Evolutionary conservation across 2,329 filamentous ascomycete species (phyloP).

Genomic region (Neonectria punicea): DNA sequence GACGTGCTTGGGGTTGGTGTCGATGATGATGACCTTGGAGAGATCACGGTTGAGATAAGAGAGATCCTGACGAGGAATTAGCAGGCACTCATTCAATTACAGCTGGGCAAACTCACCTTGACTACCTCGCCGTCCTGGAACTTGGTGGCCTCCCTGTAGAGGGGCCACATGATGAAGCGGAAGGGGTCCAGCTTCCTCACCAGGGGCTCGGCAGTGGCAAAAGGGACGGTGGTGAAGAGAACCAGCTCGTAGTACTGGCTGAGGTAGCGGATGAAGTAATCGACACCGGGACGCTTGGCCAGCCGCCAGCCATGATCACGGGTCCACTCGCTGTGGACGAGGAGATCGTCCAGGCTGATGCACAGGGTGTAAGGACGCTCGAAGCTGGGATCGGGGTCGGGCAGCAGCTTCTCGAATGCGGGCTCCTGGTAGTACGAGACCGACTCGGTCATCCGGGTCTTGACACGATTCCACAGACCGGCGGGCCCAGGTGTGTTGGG

Average conservation of each 20-base stretch:
- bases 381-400: constrained; percentile 80
- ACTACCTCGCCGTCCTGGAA: constrained; percentile 97
- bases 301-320: constrained; percentile 95
- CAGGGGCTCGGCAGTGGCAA: constrained; percentile 84
- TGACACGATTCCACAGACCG: constrained; percentile 84
- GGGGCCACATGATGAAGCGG: constrained; percentile 92
- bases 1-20: constrained; percentile 84
- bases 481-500: constrained; percentile 82
- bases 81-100: constrained; percentile 3
- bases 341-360: constrained; percentile 89
- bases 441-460: constrained; percentile 78
- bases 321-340: constrained; percentile 95
- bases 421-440: constrained; percentile 96
- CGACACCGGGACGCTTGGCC: constrained; percentile 92
- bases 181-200: constrained; percentile 95
- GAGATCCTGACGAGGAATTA: constrained; percentile 73
- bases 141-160: constrained; percentile 96
- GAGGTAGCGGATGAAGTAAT: constrained; percentile 97
- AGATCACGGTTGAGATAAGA: constrained; percentile 96
- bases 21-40: constrained; percentile 93
- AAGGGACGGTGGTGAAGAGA: constrained; percentile 91
- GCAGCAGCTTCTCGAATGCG: constrained; percentile 91
- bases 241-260: constrained; percentile 98
- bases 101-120: constrained; percentile 72
- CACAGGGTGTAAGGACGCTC: constrained; percentile 92